Conservation (phyloP, 176 grass and related monocot species). For the Miscanthus lutarioriparius region DNA sequence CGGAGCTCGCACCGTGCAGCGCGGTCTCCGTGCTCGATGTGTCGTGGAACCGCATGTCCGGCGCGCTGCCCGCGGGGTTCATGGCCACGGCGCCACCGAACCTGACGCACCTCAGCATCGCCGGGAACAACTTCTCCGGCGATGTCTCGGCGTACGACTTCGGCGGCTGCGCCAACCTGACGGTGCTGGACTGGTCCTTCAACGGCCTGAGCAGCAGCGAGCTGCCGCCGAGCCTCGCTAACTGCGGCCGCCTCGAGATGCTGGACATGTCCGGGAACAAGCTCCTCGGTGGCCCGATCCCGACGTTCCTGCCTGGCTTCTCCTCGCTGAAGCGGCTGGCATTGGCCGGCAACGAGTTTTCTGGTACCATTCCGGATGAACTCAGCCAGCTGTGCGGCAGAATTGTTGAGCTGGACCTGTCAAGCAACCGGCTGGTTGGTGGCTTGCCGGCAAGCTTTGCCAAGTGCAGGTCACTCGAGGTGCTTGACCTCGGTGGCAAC, state of each 20-base stretch:
- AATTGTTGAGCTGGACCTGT: constrained; percentile 61
- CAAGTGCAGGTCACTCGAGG: constrained; percentile 58
- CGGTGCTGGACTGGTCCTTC: constrained; percentile 67
- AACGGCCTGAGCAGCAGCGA: constrained; percentile 43
- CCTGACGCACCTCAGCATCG: constrained; percentile 52
- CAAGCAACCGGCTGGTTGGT: constrained; percentile 56
- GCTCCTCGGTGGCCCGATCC: constrained; percentile 52
- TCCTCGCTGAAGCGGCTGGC: constrained; percentile 48
- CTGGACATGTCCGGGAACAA: constrained; percentile 78
- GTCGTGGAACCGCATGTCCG: constrained; percentile 78
- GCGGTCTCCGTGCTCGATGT: constrained; percentile 58
- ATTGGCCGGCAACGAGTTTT: constrained; percentile 62
- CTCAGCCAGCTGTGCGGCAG: constrained; percentile 63
- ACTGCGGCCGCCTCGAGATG: constrained; percentile 50
- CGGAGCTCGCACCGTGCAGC: constrained; percentile 50
- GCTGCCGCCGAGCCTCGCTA: constrained; percentile 51
- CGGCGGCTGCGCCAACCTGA: constrained; percentile 59
- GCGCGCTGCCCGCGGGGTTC: constrained; percentile 47
- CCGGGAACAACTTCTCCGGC: constrained; percentile 81
- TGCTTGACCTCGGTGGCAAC: constrained; percentile 65
- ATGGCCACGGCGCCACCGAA: constrained; percentile 20
- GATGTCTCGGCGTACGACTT: constrained; percentile 68
- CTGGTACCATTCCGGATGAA: constrained; percentile 55
- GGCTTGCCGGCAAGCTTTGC: constrained; percentile 63
- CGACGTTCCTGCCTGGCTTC: constrained; percentile 48